These are phyloP conservation scores for Epichloe gansuensis DNA, from an alignment of 2,329 filamentous ascomycete genomes.

Conservation along the genomic window DNA sequence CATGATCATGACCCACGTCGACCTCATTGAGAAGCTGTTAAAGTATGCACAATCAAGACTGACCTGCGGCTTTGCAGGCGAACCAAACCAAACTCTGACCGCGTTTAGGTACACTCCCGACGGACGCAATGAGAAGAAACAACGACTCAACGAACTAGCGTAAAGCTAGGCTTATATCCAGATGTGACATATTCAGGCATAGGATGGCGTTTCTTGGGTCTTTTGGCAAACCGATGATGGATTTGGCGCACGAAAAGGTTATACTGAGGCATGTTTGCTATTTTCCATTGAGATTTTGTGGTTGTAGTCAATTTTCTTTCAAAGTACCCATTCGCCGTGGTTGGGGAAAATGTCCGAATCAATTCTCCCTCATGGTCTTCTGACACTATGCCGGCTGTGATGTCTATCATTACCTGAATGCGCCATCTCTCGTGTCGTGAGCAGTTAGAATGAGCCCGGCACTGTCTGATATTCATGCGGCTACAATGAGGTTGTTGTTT, in stretches of 20 bases:
- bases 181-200: slow-evolving; percentile 14
- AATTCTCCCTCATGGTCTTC: no score
- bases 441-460: no score
- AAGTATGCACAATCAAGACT: slow-evolving; percentile 44
- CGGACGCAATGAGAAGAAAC: slow-evolving; percentile 50
- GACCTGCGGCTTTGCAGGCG: not conserved
- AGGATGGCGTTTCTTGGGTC: slow-evolving; percentile 19
- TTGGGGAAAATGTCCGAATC: no score
- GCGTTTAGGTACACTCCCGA: slow-evolving; percentile 45
- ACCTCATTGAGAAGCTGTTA: slow-evolving; percentile 95
- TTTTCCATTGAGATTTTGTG: not conserved
- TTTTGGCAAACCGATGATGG: slow-evolving; percentile 10
- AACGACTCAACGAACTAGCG: slow-evolving; percentile 23
- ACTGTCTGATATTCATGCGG: no score
- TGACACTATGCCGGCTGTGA: no score
- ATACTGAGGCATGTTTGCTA: not conserved
- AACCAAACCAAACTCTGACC: not conserved
- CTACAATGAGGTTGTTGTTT: no score
- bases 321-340: not conserved
- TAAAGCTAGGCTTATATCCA: slow-evolving; percentile 10
- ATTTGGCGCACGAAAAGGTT: slow-evolving; percentile 17
- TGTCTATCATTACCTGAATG: no score
- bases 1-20: slow-evolving; percentile 99
- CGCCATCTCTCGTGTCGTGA: no score
- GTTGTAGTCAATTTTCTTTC: not conserved